Evolutionary conservation across 495 filamentous ascomycete genomes (phyloP), one percentile per base, ranked within the genome.

Genomic region (Hypoxylon lienhwacheense): DNA sequence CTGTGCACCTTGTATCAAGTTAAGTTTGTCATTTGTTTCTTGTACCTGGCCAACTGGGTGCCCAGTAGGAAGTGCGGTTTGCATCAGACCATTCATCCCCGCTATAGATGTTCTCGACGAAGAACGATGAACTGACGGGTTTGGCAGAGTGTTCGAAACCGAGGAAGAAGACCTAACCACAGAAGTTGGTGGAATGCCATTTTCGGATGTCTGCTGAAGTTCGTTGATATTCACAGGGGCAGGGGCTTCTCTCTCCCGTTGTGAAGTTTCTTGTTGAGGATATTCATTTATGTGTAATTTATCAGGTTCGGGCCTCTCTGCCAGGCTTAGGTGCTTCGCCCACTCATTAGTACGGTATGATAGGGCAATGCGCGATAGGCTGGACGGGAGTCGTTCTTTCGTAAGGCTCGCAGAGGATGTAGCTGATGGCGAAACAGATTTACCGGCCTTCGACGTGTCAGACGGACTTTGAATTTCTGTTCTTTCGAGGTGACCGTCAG

Each of bases 281-380:
- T 72, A 66, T 52, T 79, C 71, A 22, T 73, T 65, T 5, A 74
- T 35, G 21, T 77, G 69, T 7, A 88, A 66, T 1, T 78, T 75
- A 10, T 92, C 88, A 4, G 82, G 60, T n/a, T 88, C 84, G 17
- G 90, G 91, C 3, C 69, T 72, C 12, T 96, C 92, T 3, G 92
- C 92, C 32, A 77, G 70, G 21, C 84, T 81, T 14, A 95, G 72
- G 69, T 96, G 90, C 63, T 96, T 96, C 0, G 91, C 90, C 92
- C 92, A 97, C 72, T 97, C 91, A 59, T 96, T 95, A 4, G 91
- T 97, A 36, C 92, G 82, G 61, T 93, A 97, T 0, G 85, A 87
- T 63, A 87, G 75, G 0, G 90, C 83, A 7, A 96, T 76, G 44
- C 77, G 85, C 1, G 91, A 91, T n/a, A 84, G 40, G 14, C 73